Conservation (phyloP, 108 stramenopile species). For the Nitzschia sp. region DNA sequence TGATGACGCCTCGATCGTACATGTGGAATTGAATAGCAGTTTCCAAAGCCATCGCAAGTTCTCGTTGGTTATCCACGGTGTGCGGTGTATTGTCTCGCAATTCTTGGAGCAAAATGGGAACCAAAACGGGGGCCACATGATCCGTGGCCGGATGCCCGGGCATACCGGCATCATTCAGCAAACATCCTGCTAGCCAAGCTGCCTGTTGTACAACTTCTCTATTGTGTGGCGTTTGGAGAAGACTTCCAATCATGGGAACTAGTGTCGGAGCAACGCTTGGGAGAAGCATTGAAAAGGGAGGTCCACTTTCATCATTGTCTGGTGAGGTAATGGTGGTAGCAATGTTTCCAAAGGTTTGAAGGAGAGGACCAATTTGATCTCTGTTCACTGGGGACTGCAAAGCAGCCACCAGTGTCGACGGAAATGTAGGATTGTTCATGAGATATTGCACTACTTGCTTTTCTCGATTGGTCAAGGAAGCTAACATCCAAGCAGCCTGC, state of each 20-base stretch:
- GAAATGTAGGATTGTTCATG: slow-evolving; percentile 15
- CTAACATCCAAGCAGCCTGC: slow-evolving; percentile 41
- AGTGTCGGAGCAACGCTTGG: neutral
- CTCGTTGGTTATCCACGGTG: slow-evolving; percentile 25
- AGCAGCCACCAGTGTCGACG: slow-evolving; percentile 8
- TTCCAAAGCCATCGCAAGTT: slow-evolving; percentile 25
- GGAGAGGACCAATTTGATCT: slow-evolving; percentile 28
- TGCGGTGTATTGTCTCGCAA: slow-evolving; percentile 7
- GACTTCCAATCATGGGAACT: slow-evolving; percentile 10
- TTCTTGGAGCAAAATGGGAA: slow-evolving; percentile 23
- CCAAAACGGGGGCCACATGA: slow-evolving; percentile 28
- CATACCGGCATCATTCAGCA: slow-evolving; percentile 32
- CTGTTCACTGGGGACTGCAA: slow-evolving; percentile 9
- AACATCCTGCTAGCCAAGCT: slow-evolving; percentile 38
- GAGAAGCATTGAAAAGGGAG: slow-evolving; percentile 1
- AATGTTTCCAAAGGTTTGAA: slow-evolving; percentile 35
- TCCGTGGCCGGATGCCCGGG: slow-evolving; percentile 35
- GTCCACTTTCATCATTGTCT: neutral
- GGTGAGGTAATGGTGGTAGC: slow-evolving; percentile 11
- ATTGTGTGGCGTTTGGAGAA: slow-evolving; percentile 13
- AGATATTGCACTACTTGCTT: slow-evolving; percentile 35
- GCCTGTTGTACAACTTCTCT: slow-evolving; percentile 18
- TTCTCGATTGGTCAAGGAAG: slow-evolving; percentile 31
- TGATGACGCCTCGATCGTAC: neutral
- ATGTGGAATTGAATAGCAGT: slow-evolving; percentile 24